A percentile compares a stretch with the other conserved stretches of the same genome.
Evolutionary conservation across 2,329 filamentous ascomycete species (phyloP).

Genomic region (Pseudopyricularia javanii): DNA sequence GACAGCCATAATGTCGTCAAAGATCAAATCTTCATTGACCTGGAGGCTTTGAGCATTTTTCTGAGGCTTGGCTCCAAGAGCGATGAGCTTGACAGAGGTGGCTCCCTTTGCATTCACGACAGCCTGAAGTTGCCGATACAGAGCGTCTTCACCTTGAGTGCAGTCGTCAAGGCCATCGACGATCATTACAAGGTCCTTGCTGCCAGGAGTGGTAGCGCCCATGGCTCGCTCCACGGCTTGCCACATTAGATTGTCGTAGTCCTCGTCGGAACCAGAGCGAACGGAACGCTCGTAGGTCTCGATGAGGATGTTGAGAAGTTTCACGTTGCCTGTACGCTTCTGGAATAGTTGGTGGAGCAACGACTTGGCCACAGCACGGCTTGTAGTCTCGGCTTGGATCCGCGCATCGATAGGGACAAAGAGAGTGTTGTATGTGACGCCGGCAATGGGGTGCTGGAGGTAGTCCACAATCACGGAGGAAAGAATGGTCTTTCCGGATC

Average conservation of each 20-base stretch:
- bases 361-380: background rate
- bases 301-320: background rate
- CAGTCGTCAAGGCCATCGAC: background rate
- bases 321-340: background rate
- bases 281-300: background rate
- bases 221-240: background rate
- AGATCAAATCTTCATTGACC: background rate
- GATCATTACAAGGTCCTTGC: background rate
- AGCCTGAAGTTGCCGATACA: background rate
- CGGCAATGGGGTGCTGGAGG: background rate
- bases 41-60: background rate
- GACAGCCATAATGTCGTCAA: background rate
- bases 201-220: background rate
- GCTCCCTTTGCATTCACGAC: background rate
- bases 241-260: background rate
- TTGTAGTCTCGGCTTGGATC: background rate
- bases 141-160: background rate
- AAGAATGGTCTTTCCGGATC: background rate
- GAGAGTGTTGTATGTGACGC: background rate
- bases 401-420: background rate
- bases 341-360: background rate
- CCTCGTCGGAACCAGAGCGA: background rate
- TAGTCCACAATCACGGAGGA: background rate
- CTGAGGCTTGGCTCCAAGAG: background rate
- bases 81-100: background rate